These are phyloP conservation scores for Penicillium sp. DNA, from an alignment of 2,329 filamentous ascomycete genomes.

Conservation along the genomic window DNA sequence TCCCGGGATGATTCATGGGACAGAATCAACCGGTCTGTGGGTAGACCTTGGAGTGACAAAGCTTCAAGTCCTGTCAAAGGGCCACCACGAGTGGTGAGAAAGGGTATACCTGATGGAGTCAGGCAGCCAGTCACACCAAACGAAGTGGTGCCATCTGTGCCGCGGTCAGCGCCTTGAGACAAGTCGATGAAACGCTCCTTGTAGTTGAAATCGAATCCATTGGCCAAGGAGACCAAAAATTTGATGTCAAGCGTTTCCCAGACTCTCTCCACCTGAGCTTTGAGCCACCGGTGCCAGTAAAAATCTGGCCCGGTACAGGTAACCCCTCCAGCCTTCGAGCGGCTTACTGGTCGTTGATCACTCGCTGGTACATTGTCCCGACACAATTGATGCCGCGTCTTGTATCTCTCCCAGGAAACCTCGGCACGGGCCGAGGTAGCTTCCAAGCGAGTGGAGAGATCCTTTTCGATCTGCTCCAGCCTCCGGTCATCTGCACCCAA, in stretches of 20 bases:
- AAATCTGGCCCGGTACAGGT: conserved; percentile 55
- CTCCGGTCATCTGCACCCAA: conserved; percentile 55
- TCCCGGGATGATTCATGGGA: conserved; percentile 62
- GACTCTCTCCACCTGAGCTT: conserved; percentile 57
- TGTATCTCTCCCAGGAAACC: conserved; percentile 47
- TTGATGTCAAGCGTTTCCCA: conserved; percentile 66
- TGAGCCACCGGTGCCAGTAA: conserved; percentile 53
- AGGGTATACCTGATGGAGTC: conserved; percentile 64
- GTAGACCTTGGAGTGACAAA: conserved; percentile 67
- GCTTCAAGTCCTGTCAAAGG: conserved; percentile 63
- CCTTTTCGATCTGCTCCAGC: conserved; percentile 53
- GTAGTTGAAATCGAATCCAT: conserved; percentile 57
- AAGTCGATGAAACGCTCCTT: conserved; percentile 62
- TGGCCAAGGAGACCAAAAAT: conserved; percentile 51
- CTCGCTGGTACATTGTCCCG: conserved; percentile 55
- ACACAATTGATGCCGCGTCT: conserved; percentile 58
- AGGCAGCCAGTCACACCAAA: conserved; percentile 66
- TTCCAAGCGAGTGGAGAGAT: conserved; percentile 39
- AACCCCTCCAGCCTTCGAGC: conserved; percentile 57
- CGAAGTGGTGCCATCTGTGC: conserved; percentile 41
- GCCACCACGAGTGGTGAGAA: conserved; percentile 60
- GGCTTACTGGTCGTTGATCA: conserved; percentile 56
- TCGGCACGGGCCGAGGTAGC: conserved; percentile 22
- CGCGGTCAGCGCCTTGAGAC: conserved; percentile 71
- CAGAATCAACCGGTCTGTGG: conserved; percentile 61